phyloP scores from a whole-genome alignment of 495 filamentous ascomycete species.

The Bathelium albidoporum region DNA sequence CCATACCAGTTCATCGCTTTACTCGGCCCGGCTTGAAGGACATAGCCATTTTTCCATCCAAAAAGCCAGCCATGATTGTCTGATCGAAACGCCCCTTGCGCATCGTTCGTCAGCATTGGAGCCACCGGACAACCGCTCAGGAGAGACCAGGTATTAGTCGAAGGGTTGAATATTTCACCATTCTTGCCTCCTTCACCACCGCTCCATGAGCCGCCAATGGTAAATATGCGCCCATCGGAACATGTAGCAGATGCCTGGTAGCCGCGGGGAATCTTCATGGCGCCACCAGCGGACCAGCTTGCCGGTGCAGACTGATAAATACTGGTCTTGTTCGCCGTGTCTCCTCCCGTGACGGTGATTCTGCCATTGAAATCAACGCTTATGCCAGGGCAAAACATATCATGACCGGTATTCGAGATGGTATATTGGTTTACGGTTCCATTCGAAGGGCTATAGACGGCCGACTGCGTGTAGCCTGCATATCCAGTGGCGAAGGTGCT shows the following conservation, averaged over 20 bases:
- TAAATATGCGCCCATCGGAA: conserved; percentile 47
- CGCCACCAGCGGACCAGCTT: conserved; percentile 27
- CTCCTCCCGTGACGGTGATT: conserved; percentile 46
- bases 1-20: conserved; percentile 50
- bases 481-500: conserved; percentile 1
- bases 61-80: conserved; percentile 57
- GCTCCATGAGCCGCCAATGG: conserved; percentile 50
- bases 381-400: conserved; percentile 57
- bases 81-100: conserved; percentile 33
- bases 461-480: conserved; percentile 15
- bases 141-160: conserved; percentile 29
- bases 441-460: conserved; percentile 1
- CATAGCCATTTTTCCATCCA: conserved; percentile 43
- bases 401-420: conserved; percentile 37
- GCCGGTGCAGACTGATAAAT: conserved; percentile 33
- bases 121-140: conserved; percentile 32
- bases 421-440: conserved; percentile 1
- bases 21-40: conserved; percentile 51
- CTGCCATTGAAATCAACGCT: conserved; percentile 40
- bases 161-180: conserved; percentile 45
- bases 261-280: conserved; percentile 44
- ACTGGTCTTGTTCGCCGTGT: conserved; percentile 35
- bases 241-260: conserved; percentile 46
- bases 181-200: conserved; percentile 41
- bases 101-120: conserved; percentile 44